Base-by-base conservation (phyloP, 768 basidiomycete species). In the Strobilomyces dryophilus region DNA sequence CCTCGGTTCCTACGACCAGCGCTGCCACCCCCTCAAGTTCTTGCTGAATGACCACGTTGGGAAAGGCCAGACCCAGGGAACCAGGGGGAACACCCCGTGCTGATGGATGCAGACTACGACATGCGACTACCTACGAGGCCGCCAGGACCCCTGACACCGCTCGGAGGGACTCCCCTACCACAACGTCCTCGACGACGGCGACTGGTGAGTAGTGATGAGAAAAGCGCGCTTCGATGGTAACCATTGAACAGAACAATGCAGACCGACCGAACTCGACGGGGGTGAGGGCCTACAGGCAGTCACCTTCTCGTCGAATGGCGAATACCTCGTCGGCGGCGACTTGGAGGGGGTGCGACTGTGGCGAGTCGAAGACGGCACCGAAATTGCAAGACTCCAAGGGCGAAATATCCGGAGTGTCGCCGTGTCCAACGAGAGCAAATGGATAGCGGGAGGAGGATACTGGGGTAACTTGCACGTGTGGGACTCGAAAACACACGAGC, bases 271-370 rank as follows among this genome's bases (percentile, higher is more conserved):
- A 17, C 21, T 46, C 14, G 4, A 35, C 14, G 20, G 5, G 2
- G 21, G 34, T 15, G 5, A 8, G 0, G 0, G 4, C 2, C 1
- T 24, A 4, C 5, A 5, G 3, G 32, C 20, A 8, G 8, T 46
- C 5, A 3, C 34, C 1, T 46, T 46, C 24, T 24, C 24, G 4
- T 2, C 24, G 24, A 24, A 24, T 24, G 24, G 24, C 24, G 24
- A 24, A 4, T 24, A 2, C 24, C 24, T 24, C 24, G 24, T 24
- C 24, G 4, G 24, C 24, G 24, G 24, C 24, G 24, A 24, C 24
- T 2, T 2, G 4, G 24, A 24, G 24, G 24, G 24, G 4, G 24
- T 24, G 4, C 24, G 24, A 24, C 2, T 24, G 24, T 24, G 24
- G 24, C 24, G 24, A 24, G 24, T 24, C 24, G 24, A 24, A 24